phyloP scores from a whole-genome alignment of 306 rosid species.

The Boehmeria nivea region DNA sequence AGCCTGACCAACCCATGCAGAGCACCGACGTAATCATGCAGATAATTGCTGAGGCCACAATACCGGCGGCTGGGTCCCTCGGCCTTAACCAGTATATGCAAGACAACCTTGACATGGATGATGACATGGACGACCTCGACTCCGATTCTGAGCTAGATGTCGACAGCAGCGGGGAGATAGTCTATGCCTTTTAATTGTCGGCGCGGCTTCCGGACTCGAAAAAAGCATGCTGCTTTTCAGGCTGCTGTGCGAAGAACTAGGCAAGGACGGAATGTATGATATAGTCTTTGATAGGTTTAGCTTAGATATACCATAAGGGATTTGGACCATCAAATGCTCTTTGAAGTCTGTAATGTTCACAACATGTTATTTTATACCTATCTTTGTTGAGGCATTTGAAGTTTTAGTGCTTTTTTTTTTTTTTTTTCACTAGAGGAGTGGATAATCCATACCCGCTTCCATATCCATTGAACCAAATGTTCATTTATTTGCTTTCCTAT shows the following conservation, averaged over 20 bases:
- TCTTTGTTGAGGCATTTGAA: too few relatives aligned
- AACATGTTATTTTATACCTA: too few relatives aligned
- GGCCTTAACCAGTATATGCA: slow-evolving; percentile 37
- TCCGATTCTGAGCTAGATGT: slow-evolving; percentile 77
- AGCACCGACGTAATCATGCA: slow-evolving; percentile 77
- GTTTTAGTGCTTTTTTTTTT: too few relatives aligned
- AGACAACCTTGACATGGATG: slow-evolving; percentile 57
- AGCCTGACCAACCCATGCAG: slow-evolving; percentile 95
- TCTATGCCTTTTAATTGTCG: slow-evolving; percentile 59
- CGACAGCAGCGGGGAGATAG: slow-evolving; percentile 94
- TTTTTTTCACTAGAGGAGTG: too few relatives aligned
- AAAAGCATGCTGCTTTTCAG: slow-evolving; percentile 12
- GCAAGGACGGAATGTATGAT: slow-evolving; percentile 11
- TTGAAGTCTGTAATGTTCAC: too few relatives aligned
- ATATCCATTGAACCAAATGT: neutral
- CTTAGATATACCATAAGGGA: slow-evolving; percentile 10
- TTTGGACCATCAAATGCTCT: too few relatives aligned
- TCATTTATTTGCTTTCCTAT: slow-evolving; percentile 9
- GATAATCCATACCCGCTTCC: too few relatives aligned
- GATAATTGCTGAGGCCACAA: slow-evolving; percentile 85
- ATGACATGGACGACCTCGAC: slow-evolving; percentile 70
- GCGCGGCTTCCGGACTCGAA: neutral
- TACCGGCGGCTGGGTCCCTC: slow-evolving; percentile 66
- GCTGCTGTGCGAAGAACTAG: too few relatives aligned
- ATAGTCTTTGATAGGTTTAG: slow-evolving; percentile 19